Evolutionary conservation across 805 yeast species (phyloP), one percentile per base, ranked within the genome.

Genomic region (Pichia occidentalis): DNA sequence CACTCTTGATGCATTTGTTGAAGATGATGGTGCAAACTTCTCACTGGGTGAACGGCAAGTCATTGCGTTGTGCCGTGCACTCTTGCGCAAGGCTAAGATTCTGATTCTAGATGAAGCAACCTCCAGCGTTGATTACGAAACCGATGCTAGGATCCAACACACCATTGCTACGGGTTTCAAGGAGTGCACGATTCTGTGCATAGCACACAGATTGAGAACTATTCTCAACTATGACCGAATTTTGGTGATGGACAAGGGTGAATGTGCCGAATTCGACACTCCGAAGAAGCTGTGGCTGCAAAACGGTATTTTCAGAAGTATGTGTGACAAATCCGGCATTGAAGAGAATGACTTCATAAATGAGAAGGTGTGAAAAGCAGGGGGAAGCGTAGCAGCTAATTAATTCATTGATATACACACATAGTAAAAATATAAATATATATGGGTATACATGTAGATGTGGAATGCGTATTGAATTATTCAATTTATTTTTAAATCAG

Each of bases 71-170:
- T 88, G 94, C 3, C 71, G 95, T 49, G 92, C 95, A 0, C 65
- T 87, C 53, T 79, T 86, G 35, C 70, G 86, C 29, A 73, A 80
- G 23, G 72, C 92, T 3, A 79, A 76, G 54, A 78, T 86, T 40
- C 65, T 86, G 42, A 85, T 87, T 41, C 61, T 86, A 40, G 95
- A 86, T 57, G 95, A 87, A 61, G 95, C 85, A 19, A 79, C 86
- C 1, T 74, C 82, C 0, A 72, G 79, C 33, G 85, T 87, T 45
- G 95, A 86, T 61, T 86, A 83, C 53, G 87, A 82, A 52, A 85
- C 95, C 0, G 95, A 86, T 58, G 68, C 81, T 3, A 73, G 73
- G 54, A 82, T 86, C 46, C 95, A 86, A 56, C 48, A 65, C n/a
- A 83, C 95, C 3, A 83, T 81, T 43, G 66, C 62, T 1, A 64